Evolutionary conservation across 2,329 filamentous ascomycete genomes (phyloP).

Genomic region (Phyllosticta citrichinensis): DNA sequence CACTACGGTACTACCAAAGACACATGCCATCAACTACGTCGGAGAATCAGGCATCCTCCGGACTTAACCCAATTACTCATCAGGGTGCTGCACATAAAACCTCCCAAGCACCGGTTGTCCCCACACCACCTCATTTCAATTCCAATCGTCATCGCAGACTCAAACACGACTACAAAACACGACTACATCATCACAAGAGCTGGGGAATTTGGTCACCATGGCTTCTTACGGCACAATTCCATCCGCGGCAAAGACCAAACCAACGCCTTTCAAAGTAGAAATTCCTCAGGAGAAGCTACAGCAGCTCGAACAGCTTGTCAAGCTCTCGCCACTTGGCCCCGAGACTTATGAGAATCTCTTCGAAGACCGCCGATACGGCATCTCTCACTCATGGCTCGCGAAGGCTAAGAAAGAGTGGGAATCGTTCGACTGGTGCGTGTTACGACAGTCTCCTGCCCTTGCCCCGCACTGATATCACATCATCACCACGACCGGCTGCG

Average conservation of each 20-base stretch:
- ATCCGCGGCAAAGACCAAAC: constrained; percentile 1
- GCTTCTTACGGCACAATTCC: constrained; percentile 9
- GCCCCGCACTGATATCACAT: neutral
- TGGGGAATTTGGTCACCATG: constrained; percentile 1
- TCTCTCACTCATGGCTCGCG: constrained; percentile 25
- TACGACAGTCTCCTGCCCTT: neutral
- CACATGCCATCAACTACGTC: neutral
- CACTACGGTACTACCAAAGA: neutral
- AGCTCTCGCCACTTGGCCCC: constrained; percentile 24
- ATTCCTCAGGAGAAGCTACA: constrained; percentile 24
- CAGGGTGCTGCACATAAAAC: neutral
- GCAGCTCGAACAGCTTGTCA: constrained; percentile 27
- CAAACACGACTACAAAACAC: no score
- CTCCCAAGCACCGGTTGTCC: neutral
- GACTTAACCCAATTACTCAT: neutral
- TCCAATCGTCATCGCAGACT: neutral
- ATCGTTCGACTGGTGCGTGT: constrained; percentile 26
- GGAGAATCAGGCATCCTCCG: neutral
- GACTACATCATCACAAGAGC: neutral
- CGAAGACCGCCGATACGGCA: constrained; percentile 20
- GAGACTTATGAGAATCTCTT: constrained; percentile 21
- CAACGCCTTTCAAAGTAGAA: constrained; percentile 20
- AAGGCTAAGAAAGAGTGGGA: constrained; percentile 29
- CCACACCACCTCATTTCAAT: neutral
- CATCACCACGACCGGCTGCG: neutral